A percentile compares a stretch with the other conserved stretches of the same genome.
These are phyloP conservation scores for Lonicera japonica DNA, from an alignment of 129 eudicot genomes.

Conservation along the genomic window DNA sequence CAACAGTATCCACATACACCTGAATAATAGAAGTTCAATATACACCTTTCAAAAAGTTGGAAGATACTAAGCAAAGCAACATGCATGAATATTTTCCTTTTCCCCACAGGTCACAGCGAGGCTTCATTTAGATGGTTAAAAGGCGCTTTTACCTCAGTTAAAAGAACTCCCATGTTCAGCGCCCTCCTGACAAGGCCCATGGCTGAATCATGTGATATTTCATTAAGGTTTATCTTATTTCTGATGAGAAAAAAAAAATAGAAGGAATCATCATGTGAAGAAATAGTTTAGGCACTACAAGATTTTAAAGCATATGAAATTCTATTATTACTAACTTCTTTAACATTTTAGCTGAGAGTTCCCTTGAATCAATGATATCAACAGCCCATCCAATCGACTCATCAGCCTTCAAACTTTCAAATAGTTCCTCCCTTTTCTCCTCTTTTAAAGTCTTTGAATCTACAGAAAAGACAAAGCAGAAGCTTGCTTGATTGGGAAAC, in stretches of 20 bases:
- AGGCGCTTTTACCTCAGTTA: slow-evolving; percentile 57
- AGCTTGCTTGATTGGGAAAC: too few relatives aligned
- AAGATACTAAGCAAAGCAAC: too few relatives aligned
- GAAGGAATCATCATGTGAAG: slow-evolving; percentile 6
- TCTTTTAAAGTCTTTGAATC: slow-evolving; percentile 96
- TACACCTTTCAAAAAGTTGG: too few relatives aligned
- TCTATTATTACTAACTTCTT: slow-evolving; percentile 52
- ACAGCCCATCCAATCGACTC: slow-evolving; percentile 89
- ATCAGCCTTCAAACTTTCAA: slow-evolving; percentile 74
- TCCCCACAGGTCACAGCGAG: too few relatives aligned
- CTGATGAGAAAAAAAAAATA: slow-evolving; percentile 32
- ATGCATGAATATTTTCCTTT: too few relatives aligned
- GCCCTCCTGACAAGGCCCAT: slow-evolving; percentile 78
- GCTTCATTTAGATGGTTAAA: too few relatives aligned
- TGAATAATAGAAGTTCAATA: too few relatives aligned
- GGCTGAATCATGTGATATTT: slow-evolving; percentile 92
- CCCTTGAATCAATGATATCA: slow-evolving; percentile 94
- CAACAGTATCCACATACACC: slow-evolving; percentile 96
- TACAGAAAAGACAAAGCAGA: slow-evolving; percentile 16
- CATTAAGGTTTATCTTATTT: slow-evolving; percentile 80
- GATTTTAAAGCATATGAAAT: neutral
- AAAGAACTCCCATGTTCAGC: slow-evolving; percentile 69
- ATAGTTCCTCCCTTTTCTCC: slow-evolving; percentile 88
- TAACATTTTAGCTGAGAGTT: slow-evolving; percentile 92
- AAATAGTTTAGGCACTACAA: neutral